Conservation (phyloP, 768 basidiomycete species). For the Baorangia bicolor region DNA sequence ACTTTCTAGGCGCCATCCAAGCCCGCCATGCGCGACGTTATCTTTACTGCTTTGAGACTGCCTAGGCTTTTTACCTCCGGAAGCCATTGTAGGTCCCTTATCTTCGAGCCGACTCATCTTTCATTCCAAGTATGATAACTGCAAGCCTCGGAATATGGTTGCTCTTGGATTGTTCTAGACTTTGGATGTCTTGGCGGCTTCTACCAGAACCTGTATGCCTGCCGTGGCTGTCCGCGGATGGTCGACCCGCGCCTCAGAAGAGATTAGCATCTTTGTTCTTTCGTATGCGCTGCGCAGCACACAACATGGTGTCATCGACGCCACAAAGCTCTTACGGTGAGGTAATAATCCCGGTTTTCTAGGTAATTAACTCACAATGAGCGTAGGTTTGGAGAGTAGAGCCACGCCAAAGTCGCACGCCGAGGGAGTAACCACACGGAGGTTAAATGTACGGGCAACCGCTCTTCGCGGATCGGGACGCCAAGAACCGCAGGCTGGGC, state of each 20-base stretch:
- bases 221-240: constrained; percentile 8
- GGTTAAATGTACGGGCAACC: background rate
- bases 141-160: background rate
- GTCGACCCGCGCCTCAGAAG: background rate
- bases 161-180: constrained; percentile 4
- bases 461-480: constrained; percentile 11
- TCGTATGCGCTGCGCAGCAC: background rate
- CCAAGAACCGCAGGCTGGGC: constrained; percentile 15
- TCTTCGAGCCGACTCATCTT: background rate
- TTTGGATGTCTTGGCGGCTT: constrained; percentile 14
- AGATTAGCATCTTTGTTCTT: background rate
- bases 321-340: background rate
- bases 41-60: constrained; percentile 2
- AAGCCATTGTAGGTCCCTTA: background rate
- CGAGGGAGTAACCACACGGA: background rate
- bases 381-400: background rate
- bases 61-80: background rate
- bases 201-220: background rate
- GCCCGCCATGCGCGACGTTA: background rate
- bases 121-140: constrained; percentile 8
- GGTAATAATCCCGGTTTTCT: constrained; percentile 5
- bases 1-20: background rate
- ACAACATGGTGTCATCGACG: background rate
- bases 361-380: background rate
- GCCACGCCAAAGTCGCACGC: background rate